Conservation (phyloP, 129 eudicot genomes). For the Erigeron canadensis region DNA sequence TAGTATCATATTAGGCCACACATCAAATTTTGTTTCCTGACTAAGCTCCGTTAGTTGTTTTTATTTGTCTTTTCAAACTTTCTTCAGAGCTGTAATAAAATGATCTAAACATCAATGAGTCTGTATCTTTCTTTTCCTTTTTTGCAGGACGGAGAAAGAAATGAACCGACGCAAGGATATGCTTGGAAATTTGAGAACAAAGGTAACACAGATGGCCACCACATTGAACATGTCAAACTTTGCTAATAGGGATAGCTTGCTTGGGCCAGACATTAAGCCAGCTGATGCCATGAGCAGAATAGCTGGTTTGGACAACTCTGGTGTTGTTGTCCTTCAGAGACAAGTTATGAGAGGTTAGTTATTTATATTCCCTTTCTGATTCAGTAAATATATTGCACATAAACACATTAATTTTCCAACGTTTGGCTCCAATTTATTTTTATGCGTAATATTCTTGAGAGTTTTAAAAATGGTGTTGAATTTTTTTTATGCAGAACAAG, state of each 20-base stretch:
- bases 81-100: slow-evolving; percentile 16
- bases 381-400: not conserved
- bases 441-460: not conserved
- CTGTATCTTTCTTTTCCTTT: not conserved
- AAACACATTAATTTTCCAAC: not conserved
- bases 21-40: not conserved
- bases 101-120: not conserved
- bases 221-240: slow-evolving; percentile 93
- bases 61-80: slow-evolving; percentile 12
- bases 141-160: slow-evolving; percentile 87
- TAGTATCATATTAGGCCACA: not conserved
- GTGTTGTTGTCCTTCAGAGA: slow-evolving; percentile 83
- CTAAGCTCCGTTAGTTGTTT: not conserved
- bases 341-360: slow-evolving; percentile 92
- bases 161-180: slow-evolving; percentile 83
- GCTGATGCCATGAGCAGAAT: slow-evolving; percentile 88
- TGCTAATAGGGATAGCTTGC: slow-evolving; percentile 93
- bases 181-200: slow-evolving; percentile 76
- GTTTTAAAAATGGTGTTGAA: not conserved
- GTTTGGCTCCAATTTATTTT: not conserved
- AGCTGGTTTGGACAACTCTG: slow-evolving; percentile 72
- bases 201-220: slow-evolving; percentile 89
- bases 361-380: slow-evolving; percentile 2
- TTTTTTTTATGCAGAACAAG: slow-evolving; percentile 64
- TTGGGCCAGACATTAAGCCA: slow-evolving; percentile 88